Evolutionary conservation across 2,329 filamentous ascomycete species (phyloP), one percentile per base, ranked within the genome.

Genomic region (Knufia petricola): DNA sequence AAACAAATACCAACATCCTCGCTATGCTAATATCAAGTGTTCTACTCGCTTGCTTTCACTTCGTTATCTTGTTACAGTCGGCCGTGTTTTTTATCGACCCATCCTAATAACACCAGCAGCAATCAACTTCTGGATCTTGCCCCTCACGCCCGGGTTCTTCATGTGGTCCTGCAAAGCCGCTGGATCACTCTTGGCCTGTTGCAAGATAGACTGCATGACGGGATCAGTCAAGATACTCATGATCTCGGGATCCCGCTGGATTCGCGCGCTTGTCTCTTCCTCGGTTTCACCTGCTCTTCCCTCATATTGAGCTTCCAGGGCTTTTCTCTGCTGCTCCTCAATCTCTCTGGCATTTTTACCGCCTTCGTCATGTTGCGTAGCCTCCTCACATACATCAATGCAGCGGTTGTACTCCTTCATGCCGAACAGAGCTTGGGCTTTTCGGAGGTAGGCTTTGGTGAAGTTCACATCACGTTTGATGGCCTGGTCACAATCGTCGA

Each of bases 391-490:
- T 6, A 84, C 85, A 63, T 98, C 92, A 50, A 96, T 74, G 63
- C 86, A 94, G 67, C 89, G 90, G 67, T 84, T 95, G 75, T 95
- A 96, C 69, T 98, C 90, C 67, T 92, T 87, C 92, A 98, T 98
- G 60, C 88, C 88, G 59, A 92, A 88, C 67, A 90, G 87, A 36
- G 88, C 87, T 71, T 96, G 89, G 0, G 89, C 89, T 75, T 95
- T 96, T 65, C 92, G 84, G 60, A 98, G 84, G 69, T 96, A 96
- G 6, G 92, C 92, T 49, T 90, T 82, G 69, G 96, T 90, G 68
- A 98, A 98, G 63, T 83, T 84, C 50, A 85, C 77, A 61, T 98
- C 92, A 60, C 83, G 85, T 77, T 87, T 85, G 71, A 95, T 94
- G 38, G 92, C 92, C 58, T 79, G 73, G 66, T 95, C 83, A 67